A percentile compares a stretch with the other conserved stretches of the same genome.
phyloP scores from a whole-genome alignment of 2,329 filamentous ascomycete species.

The Helotiales sp. region DNA sequence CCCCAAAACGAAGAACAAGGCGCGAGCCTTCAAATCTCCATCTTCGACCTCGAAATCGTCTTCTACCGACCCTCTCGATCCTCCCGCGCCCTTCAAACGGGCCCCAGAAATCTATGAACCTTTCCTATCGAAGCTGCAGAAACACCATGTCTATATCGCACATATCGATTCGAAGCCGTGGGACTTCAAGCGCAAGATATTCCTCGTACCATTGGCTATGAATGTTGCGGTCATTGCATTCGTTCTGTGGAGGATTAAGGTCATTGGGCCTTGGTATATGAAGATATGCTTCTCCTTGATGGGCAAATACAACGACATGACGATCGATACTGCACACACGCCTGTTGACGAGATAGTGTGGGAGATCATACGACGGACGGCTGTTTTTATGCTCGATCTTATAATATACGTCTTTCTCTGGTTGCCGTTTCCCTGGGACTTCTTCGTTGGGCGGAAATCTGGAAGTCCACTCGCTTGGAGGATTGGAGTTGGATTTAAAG shows the following conservation, averaged over 20 bases:
- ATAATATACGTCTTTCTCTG: slow-evolving; percentile 66
- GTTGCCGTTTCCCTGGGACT: slow-evolving; percentile 68
- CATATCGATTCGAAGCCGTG: slow-evolving; percentile 74
- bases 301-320: slow-evolving; percentile 55
- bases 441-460: slow-evolving; percentile 59
- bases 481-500: slow-evolving; percentile 71
- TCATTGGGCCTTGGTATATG: slow-evolving; percentile 70
- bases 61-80: slow-evolving; percentile 25
- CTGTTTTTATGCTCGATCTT: slow-evolving; percentile 74
- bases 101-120: slow-evolving; percentile 45
- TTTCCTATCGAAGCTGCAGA: slow-evolving; percentile 50
- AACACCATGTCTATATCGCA: slow-evolving; percentile 80
- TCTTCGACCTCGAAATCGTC: slow-evolving; percentile 16
- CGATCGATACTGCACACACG: slow-evolving; percentile 58
- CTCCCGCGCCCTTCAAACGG: slow-evolving; percentile 67
- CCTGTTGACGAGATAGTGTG: slow-evolving; percentile 56
- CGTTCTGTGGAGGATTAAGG: slow-evolving; percentile 67
- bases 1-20: slow-evolving; percentile 33
- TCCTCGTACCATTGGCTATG: slow-evolving; percentile 74
- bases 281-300: slow-evolving; percentile 34
- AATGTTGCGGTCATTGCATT: slow-evolving; percentile 67
- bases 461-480: slow-evolving; percentile 73
- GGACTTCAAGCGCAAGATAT: slow-evolving; percentile 79
- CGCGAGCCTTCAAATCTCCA: slow-evolving; percentile 26
- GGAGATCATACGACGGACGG: slow-evolving; percentile 51